Conservation (phyloP, 495 filamentous ascomycete species). For the Parmelia sp. region DNA sequence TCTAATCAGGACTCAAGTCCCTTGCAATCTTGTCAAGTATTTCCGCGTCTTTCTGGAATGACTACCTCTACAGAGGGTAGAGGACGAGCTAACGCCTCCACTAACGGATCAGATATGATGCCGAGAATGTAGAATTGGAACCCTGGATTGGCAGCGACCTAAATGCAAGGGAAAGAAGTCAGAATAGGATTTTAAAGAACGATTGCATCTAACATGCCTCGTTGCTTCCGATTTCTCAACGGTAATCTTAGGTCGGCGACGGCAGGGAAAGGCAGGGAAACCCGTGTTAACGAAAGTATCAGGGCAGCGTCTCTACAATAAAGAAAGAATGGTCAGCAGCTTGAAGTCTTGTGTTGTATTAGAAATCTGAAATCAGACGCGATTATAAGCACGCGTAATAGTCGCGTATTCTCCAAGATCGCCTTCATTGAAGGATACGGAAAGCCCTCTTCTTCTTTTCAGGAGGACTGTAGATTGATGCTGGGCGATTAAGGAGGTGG, state of each 20-base stretch:
- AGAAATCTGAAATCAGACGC: neutral
- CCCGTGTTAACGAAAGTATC: neutral
- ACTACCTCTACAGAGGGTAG: conserved; percentile 17
- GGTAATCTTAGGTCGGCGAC: neutral
- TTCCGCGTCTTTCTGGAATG: conserved; percentile 18
- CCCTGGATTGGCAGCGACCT: conserved; percentile 12
- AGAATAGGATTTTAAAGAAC: conserved; percentile 4
- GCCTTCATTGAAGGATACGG: neutral
- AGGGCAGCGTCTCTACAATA: neutral
- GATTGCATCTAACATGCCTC: neutral
- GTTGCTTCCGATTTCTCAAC: neutral
- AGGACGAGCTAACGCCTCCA: conserved; percentile 30
- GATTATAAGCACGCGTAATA: neutral
- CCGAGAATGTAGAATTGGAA: conserved; percentile 23
- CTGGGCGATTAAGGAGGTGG: neutral
- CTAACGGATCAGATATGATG: conserved; percentile 12
- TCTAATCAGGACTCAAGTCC: conserved; percentile 8
- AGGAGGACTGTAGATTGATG: neutral
- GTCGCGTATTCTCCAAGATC: neutral
- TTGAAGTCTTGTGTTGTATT: neutral
- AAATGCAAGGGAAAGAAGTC: conserved; percentile 11
- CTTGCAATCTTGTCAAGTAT: conserved; percentile 22
- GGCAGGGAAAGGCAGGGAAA: neutral
- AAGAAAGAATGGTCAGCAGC: neutral
- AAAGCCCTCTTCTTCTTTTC: neutral